phyloP scores from a whole-genome alignment of 495 filamentous ascomycete genomes.

The Penicillium psychrofluorescens region DNA sequence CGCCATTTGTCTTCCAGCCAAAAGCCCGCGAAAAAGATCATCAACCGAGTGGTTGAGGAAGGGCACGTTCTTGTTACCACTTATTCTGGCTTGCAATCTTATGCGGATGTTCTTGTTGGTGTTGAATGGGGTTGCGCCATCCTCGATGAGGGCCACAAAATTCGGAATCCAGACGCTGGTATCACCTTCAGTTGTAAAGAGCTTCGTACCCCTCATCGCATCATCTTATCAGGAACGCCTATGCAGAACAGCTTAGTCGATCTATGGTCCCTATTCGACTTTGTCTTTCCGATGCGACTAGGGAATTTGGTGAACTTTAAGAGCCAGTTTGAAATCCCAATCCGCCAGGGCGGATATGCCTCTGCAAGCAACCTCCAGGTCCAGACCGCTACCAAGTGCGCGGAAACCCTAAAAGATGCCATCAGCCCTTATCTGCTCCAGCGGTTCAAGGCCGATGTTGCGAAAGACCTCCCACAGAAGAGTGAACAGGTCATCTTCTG shows the following conservation, averaged over 20 bases:
- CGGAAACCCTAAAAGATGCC: constrained; percentile 80
- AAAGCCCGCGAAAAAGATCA: constrained; percentile 66
- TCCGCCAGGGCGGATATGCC: constrained; percentile 84
- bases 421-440: constrained; percentile 93
- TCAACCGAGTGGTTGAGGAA: constrained; percentile 73
- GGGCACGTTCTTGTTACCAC: constrained; percentile 93
- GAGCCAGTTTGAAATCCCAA: constrained; percentile 84
- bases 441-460: constrained; percentile 87
- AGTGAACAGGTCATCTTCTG: constrained; percentile 94
- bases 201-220: constrained; percentile 73
- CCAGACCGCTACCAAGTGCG: constrained; percentile 83
- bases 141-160: constrained; percentile 96
- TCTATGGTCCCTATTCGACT: constrained; percentile 95
- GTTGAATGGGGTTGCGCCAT: constrained; percentile 90
- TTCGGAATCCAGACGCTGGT: constrained; percentile 86
- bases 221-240: constrained; percentile 92
- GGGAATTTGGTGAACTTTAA: constrained; percentile 87
- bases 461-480: constrained; percentile 87
- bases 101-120: constrained; percentile 68
- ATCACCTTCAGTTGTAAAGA: constrained; percentile 93
- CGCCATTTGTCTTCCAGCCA: constrained; percentile 40
- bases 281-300: constrained; percentile 90
- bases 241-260: constrained; percentile 98
- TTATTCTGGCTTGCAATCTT: constrained; percentile 86
- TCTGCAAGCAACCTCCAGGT: constrained; percentile 90